Evolutionary conservation across 257 asterid species (phyloP).

Genomic region (Forsythia suspensa): DNA sequence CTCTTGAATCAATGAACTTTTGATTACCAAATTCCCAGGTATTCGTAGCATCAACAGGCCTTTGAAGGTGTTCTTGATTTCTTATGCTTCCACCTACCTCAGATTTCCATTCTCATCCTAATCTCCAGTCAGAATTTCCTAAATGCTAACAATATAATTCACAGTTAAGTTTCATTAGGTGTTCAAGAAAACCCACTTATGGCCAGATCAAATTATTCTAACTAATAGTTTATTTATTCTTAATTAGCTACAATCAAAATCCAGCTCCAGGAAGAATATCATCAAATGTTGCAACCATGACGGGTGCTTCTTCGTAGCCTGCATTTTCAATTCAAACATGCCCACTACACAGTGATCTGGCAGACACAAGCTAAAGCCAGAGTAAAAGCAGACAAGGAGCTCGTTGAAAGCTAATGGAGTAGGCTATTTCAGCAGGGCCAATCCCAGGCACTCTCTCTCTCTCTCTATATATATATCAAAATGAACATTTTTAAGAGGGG

Average conservation of each 20-base stretch:
- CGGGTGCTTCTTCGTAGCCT: background rate
- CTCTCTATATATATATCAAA: background rate
- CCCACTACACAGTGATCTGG: too few species aligned
- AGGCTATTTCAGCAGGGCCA: background rate
- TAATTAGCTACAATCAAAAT: background rate
- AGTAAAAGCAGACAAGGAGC: too few species aligned
- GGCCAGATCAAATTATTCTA: background rate
- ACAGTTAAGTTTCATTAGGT: background rate
- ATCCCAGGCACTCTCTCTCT: background rate
- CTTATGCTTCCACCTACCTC: too few species aligned
- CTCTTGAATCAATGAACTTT: too few species aligned
- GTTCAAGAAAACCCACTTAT: background rate
- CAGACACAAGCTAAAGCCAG: too few species aligned
- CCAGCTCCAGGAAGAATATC: background rate
- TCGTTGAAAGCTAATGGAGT: background rate
- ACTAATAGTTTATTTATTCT: background rate
- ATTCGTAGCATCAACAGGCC: too few species aligned
- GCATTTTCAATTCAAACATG: background rate
- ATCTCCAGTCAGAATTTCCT: too few species aligned
- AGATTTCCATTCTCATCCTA: too few species aligned
- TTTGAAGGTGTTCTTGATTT: too few species aligned
- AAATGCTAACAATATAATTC: background rate
- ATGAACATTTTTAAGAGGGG: background rate
- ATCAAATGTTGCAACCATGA: background rate
- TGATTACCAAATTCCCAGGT: too few species aligned